Conservation (phyloP, 2,329 filamentous ascomycete genomes). For the Phoma sp. region DNA sequence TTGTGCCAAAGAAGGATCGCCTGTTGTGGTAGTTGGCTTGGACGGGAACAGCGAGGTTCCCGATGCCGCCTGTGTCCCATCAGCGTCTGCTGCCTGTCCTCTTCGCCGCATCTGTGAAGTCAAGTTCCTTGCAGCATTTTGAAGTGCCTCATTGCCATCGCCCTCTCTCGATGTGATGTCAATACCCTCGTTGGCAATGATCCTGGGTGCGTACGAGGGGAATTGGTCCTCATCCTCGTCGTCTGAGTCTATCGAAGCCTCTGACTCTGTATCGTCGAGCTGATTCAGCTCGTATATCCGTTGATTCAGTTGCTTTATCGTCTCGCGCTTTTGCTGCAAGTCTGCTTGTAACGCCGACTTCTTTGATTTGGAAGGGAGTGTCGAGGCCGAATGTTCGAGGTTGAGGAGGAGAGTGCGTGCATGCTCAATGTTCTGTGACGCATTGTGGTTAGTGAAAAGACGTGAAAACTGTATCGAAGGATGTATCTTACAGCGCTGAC, state of each 20-base stretch:
- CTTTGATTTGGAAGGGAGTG: constrained; percentile 51
- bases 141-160: constrained; percentile 42
- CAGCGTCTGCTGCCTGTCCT: constrained; percentile 28
- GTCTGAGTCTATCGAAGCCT: constrained; percentile 46
- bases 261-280: constrained; percentile 52
- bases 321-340: constrained; percentile 68
- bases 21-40: constrained; percentile 34
- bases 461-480: neutral
- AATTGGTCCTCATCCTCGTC: constrained; percentile 53
- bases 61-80: constrained; percentile 35
- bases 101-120: constrained; percentile 44
- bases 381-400: constrained; percentile 71
- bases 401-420: constrained; percentile 72
- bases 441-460: constrained; percentile 5
- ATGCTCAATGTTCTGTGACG: constrained; percentile 70
- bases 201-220: constrained; percentile 51
- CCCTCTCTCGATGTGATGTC: constrained; percentile 37
- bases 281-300: constrained; percentile 72
- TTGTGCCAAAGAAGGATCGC: constrained; percentile 36
- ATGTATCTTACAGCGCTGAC: constrained; percentile 59
- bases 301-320: constrained; percentile 70
- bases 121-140: constrained; percentile 43
- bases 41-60: constrained; percentile 52
- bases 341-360: constrained; percentile 68
- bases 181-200: constrained; percentile 39